phyloP scores from a whole-genome alignment of 345 rosid genomes.

The Syzygium jambos region DNA sequence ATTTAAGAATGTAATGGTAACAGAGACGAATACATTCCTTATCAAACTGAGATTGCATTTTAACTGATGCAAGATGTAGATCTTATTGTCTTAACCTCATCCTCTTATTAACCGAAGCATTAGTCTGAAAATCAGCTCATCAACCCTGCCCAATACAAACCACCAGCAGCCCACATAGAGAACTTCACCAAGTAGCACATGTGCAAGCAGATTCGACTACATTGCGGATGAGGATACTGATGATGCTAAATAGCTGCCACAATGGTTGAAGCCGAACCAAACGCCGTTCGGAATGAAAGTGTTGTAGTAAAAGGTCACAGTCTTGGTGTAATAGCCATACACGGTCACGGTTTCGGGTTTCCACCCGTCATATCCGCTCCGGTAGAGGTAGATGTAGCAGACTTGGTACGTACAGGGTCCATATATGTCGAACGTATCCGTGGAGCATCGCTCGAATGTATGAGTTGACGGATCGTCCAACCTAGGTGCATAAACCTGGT shows the following conservation, averaged over 20 bases:
- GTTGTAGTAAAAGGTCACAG: slow-evolving; percentile 39
- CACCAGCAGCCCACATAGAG: neutral
- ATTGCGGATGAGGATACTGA: neutral
- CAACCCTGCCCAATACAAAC: neutral
- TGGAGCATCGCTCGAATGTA: slow-evolving; percentile 51
- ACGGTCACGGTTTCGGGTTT: slow-evolving; percentile 41
- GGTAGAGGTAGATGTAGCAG: slow-evolving; percentile 52
- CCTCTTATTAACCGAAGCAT: neutral
- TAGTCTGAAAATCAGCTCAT: neutral
- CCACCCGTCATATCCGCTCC: slow-evolving; percentile 65
- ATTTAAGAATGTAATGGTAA: neutral
- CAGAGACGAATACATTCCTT: neutral
- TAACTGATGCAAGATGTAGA: neutral
- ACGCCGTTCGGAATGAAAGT: slow-evolving; percentile 40
- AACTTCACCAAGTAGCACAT: neutral
- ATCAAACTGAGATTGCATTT: neutral
- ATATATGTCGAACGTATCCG: slow-evolving; percentile 40
- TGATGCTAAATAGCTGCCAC: slow-evolving; percentile 2
- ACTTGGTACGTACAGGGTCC: slow-evolving; percentile 53
- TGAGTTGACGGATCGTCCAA: slow-evolving; percentile 39
- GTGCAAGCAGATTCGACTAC: neutral
- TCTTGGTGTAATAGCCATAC: slow-evolving; percentile 27
- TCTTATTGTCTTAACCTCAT: neutral
- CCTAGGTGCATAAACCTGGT: slow-evolving; percentile 44
- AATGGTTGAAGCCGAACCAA: slow-evolving; percentile 52